Evolutionary conservation across 2,329 filamentous ascomycete species (phyloP).

Genomic region (Bimuria novae-zelandiae): DNA sequence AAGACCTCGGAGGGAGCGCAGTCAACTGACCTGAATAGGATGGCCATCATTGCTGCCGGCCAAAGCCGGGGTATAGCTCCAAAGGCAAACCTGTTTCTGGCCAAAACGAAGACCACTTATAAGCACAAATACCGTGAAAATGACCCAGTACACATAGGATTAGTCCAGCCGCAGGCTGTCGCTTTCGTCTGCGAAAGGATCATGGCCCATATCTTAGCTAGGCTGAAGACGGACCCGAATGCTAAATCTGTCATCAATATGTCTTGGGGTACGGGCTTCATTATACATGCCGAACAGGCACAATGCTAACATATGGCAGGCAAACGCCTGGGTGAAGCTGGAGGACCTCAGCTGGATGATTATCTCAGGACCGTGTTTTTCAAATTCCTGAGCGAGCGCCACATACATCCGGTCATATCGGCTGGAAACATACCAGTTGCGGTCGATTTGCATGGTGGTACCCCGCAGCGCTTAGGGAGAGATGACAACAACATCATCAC

Average conservation of each 20-base stretch:
- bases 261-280: constrained; percentile 11
- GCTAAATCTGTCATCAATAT: constrained; percentile 10
- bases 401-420: too few species aligned
- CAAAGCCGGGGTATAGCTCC: neutral
- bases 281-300: too few species aligned
- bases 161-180: neutral
- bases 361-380: too few species aligned
- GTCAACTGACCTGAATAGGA: neutral
- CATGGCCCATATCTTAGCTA: neutral
- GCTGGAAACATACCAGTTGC: too few species aligned
- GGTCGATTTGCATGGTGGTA: too few species aligned
- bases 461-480: too few species aligned
- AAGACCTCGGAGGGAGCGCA: too few species aligned
- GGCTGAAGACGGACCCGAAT: neutral
- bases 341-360: too few species aligned
- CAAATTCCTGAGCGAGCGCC: too few species aligned
- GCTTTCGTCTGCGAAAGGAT: neutral
- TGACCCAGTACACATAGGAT: neutral
- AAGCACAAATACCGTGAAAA: neutral
- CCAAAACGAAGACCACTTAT: constrained; percentile 7
- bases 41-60: constrained; percentile 6
- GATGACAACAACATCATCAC: too few species aligned
- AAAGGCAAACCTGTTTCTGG: constrained; percentile 7
- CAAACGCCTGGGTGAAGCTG: too few species aligned
- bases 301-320: too few species aligned